Evolutionary conservation across 2,329 filamentous ascomycete species (phyloP).

Genomic region (Penicillium palitans): DNA sequence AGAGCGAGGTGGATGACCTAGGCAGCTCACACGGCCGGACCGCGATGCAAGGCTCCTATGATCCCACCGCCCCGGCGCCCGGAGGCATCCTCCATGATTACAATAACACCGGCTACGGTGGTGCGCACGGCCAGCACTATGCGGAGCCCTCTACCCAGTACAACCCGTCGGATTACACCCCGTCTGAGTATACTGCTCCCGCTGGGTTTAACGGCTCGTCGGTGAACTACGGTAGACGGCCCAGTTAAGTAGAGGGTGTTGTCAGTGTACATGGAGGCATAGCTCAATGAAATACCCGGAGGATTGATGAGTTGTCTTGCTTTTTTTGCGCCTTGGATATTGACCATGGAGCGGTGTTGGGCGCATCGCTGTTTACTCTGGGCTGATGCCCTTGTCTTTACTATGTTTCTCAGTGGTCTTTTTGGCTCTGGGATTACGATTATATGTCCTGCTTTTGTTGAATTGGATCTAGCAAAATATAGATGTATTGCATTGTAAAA

Average conservation of each 20-base stretch:
- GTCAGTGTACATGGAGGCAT: neutral
- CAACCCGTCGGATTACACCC: slow-evolving; percentile 11
- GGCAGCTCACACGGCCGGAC: slow-evolving; percentile 36
- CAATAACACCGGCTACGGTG: slow-evolving; percentile 44
- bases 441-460: slow-evolving; percentile 12
- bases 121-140: slow-evolving; percentile 41
- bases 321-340: slow-evolving; percentile 28
- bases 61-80: slow-evolving; percentile 37
- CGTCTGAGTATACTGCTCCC: slow-evolving; percentile 14
- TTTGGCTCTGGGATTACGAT: slow-evolving; percentile 9
- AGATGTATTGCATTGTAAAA: slow-evolving; percentile 1
- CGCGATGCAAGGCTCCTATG: slow-evolving; percentile 42
- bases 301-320: slow-evolving; percentile 16
- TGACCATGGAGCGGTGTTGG: slow-evolving; percentile 37
- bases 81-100: slow-evolving; percentile 40
- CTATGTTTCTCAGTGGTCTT: slow-evolving; percentile 3
- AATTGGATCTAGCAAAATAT: slow-evolving; percentile 6
- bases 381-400: slow-evolving; percentile 15
- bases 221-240: slow-evolving; percentile 22
- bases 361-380: slow-evolving; percentile 26
- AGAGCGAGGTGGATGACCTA: slow-evolving; percentile 48
- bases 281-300: slow-evolving; percentile 21
- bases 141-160: slow-evolving; percentile 5
- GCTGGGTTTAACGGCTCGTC: slow-evolving; percentile 17
- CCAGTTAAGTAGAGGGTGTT: slow-evolving; percentile 5